These are phyloP conservation scores for Tuber aestivum DNA, from an alignment of 495 filamentous ascomycete genomes.

Conservation along the genomic window DNA sequence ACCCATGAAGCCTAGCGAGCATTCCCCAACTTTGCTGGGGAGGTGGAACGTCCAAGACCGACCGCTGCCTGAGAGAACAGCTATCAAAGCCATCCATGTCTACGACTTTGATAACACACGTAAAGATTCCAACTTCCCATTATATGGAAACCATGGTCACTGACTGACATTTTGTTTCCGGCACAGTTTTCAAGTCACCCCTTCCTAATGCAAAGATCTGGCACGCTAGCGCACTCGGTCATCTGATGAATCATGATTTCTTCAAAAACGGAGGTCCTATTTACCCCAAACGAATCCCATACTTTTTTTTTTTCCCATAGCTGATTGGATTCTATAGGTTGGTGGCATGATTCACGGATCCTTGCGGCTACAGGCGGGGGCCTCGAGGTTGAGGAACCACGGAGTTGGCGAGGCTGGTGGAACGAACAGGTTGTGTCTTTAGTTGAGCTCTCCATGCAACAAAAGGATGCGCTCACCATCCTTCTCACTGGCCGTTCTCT, in stretches of 20 bases:
- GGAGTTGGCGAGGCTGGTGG: constrained; percentile 93
- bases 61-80: constrained; percentile 20
- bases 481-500: constrained; percentile 86
- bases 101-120: constrained; percentile 99
- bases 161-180: constrained; percentile 2
- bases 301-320: not conserved
- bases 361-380: constrained; percentile 83
- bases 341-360: constrained; percentile 92
- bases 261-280: constrained; percentile 64
- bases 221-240: constrained; percentile 67
- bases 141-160: constrained; percentile 3
- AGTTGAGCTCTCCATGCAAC: constrained; percentile 72
- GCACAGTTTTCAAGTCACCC: constrained; percentile 77
- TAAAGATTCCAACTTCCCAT: constrained; percentile 45
- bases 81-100: constrained; percentile 74
- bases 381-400: constrained; percentile 70
- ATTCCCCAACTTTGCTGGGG: constrained; percentile 19
- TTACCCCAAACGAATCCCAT: not conserved
- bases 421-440: constrained; percentile 87
- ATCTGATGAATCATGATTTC: constrained; percentile 64
- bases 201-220: constrained; percentile 85
- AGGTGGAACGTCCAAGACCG: constrained; percentile 22
- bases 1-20: constrained; percentile 12
- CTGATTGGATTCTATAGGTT: constrained; percentile 47
- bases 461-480: constrained; percentile 79